Conservation (phyloP, 352 stramenopile genomes). For the Globisporangium paroecandrum region DNA sequence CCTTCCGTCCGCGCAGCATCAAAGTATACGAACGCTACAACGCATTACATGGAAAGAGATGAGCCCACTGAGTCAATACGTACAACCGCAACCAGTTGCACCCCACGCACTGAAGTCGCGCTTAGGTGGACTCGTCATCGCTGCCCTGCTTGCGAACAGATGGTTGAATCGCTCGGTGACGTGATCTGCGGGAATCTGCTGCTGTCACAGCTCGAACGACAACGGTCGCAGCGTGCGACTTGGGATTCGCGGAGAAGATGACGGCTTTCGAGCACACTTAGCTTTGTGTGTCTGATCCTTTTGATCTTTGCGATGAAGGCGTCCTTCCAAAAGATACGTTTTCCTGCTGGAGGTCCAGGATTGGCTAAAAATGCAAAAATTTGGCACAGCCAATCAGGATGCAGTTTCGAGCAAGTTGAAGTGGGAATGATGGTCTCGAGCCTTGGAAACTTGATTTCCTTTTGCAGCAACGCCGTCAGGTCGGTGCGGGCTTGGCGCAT, state of each 20-base stretch:
- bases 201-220: neutral
- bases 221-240: neutral
- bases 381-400: constrained; percentile 10
- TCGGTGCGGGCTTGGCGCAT: constrained; percentile 7
- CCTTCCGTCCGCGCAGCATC: constrained; percentile 32
- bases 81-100: neutral
- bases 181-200: neutral
- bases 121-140: constrained; percentile 3
- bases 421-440: constrained; percentile 12
- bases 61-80: neutral
- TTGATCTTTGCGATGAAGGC: neutral
- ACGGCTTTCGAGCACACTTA: too few relatives aligned
- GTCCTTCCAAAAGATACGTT: constrained; percentile 2
- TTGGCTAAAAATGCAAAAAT: neutral
- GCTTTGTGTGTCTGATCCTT: too few relatives aligned
- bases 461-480: neutral
- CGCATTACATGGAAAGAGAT: neutral
- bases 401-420: constrained; percentile 2
- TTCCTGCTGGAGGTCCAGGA: neutral
- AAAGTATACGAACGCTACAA: constrained; percentile 37
- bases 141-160: neutral
- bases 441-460: neutral
- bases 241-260: neutral
- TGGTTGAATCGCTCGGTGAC: neutral
- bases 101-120: constrained; percentile 13